Evolutionary conservation across 129 eudicot species (phyloP).

Genomic region (Tagetes erecta): DNA sequence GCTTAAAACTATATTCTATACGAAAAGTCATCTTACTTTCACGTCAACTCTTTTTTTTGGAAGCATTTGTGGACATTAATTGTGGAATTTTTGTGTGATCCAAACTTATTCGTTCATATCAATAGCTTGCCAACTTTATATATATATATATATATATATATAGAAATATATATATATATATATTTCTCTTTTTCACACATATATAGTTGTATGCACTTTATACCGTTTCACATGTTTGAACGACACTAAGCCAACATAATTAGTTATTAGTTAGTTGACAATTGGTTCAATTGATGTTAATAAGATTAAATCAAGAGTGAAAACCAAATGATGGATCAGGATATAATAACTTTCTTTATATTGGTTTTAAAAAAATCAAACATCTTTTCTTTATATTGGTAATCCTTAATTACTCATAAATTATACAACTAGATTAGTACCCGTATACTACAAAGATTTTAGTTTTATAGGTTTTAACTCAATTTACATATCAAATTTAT

Average conservation of each 20-base stretch:
- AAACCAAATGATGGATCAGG: not conserved
- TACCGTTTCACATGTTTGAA: conserved; percentile 12
- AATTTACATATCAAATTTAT: no score
- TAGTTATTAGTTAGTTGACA: no score
- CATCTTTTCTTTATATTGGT: no score
- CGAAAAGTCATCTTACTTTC: conserved; percentile 15
- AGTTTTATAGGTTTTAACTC: no score
- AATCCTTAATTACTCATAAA: no score
- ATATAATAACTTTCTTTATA: no score
- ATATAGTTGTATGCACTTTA: not conserved
- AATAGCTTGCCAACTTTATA: not conserved
- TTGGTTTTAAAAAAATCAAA: no score
- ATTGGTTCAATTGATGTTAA: not conserved
- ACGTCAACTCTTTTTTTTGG: conserved; percentile 14
- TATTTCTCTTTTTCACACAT: conserved; percentile 28
- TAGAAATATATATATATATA: not conserved
- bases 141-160: not conserved
- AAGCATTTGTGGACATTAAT: not conserved
- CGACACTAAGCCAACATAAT: no score
- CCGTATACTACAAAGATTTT: no score
- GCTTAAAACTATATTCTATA: not conserved
- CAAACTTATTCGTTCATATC: not conserved
- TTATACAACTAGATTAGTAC: no score
- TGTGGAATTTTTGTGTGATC: conserved; percentile 22
- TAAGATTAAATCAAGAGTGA: not conserved